Conservation (phyloP, 176 grass and related monocot genomes). For the Carex parvula region DNA sequence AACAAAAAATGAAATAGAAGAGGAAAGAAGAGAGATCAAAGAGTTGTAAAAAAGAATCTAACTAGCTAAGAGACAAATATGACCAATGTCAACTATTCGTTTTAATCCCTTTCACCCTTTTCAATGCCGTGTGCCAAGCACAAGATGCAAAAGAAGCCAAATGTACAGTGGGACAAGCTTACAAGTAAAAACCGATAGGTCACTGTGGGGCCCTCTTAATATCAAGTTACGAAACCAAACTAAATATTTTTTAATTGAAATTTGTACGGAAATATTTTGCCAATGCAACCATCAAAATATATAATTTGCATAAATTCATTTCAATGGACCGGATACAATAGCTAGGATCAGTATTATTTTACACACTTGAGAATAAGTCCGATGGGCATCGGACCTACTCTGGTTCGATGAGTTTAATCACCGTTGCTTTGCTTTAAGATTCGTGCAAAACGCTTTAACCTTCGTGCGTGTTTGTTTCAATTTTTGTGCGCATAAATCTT, state of each 20-base stretch:
- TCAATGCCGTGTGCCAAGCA: slow-evolving; percentile 48
- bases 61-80: not conserved
- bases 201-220: not conserved
- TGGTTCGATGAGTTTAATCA: too few relatives aligned
- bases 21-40: not conserved
- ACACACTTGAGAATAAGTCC: too few relatives aligned
- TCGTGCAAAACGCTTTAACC: too few relatives aligned
- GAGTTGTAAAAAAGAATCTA: not conserved
- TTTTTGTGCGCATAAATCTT: too few relatives aligned
- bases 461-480: too few relatives aligned
- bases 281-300: not conserved
- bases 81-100: not conserved
- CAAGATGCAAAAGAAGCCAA: slow-evolving; percentile 25
- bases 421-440: too few relatives aligned
- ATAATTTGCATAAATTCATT: not conserved
- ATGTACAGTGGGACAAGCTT: not conserved
- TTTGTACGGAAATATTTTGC: not conserved
- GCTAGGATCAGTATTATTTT: not conserved
- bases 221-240: not conserved
- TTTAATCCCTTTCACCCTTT: not conserved
- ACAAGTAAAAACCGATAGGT: not conserved
- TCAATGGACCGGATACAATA: not conserved
- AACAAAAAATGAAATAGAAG: not conserved
- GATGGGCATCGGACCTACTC: too few relatives aligned
- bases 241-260: not conserved